Evolutionary conservation across 306 rosid genomes (phyloP), one percentile per base, ranked within the genome.

Genomic region (Rosa multiflora): DNA sequence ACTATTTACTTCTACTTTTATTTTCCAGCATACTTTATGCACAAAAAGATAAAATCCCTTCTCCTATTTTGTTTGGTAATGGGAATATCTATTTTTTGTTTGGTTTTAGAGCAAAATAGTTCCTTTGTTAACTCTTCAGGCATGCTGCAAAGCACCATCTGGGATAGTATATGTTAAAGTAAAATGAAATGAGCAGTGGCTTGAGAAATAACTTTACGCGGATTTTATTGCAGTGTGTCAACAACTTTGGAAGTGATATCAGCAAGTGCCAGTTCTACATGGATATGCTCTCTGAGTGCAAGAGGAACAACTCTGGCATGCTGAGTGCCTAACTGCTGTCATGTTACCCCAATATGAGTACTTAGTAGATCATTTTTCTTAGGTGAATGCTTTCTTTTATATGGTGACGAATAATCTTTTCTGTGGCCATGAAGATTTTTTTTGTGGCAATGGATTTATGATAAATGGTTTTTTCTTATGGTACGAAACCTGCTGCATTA

Each of bases 241-340:
- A 77, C 85, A 55, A 66, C 81, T 90, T 81, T 10, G 97, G 93
- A 58, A 89, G 78, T 78, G 97, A 94, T 51, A 87, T 94, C 32
- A 87, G 95, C 90, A 94, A 86, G 90, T 94, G 98, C 80, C 98
- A 92, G 85, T 94, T 92, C 78, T 94, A 94, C 93, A 89, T 94
- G 88, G 98, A 94, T 71, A 90, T 92, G 97, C 84, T 94, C 56
- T 83, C 93, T 1, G 93, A 92, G 80, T 94, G 97, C 89, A 88
- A 88, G 81, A 90, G 59, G 86, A 43, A 43, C 8, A 89, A 90
- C 85, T 82, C 95, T 23, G 77, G 89, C 49, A 15, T 82, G 62
- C 74, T 94, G 89, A 87, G 51, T 74, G 90, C 87, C 53, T 48
- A 48, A 48, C 53, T 48, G 53, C 15, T 3, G 53, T 12, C 53